Evolutionary conservation across 345 rosid genomes (phyloP).

Genomic region (Pelargonium nanum): DNA sequence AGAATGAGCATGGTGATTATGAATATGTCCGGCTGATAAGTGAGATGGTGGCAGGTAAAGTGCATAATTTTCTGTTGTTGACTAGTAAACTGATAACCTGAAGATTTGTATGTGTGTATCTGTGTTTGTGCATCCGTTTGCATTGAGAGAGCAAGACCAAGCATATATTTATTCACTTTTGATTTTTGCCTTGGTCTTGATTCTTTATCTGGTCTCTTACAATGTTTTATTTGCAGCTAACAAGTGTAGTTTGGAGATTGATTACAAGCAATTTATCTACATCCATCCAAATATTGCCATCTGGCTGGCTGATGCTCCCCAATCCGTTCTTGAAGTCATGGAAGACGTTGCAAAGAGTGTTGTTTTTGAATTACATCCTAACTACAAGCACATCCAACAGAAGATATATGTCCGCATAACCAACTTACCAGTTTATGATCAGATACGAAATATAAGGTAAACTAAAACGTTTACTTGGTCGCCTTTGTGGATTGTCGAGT

Average conservation of each 20-base stretch:
- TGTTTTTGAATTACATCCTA: slow-evolving; percentile 80
- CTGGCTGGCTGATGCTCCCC: slow-evolving; percentile 98
- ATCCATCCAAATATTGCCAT: slow-evolving; percentile 93
- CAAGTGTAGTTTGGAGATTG: slow-evolving; percentile 83
- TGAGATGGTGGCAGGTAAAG: slow-evolving; percentile 87
- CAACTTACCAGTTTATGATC: slow-evolving; percentile 89
- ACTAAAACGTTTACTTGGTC: too few relatives aligned
- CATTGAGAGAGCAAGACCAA: neutral
- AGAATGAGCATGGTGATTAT: slow-evolving; percentile 50
- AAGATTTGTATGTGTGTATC: neutral
- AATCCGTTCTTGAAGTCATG: slow-evolving; percentile 94
- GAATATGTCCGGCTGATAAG: slow-evolving; percentile 78
- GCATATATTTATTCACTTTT: neutral
- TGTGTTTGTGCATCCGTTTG: neutral
- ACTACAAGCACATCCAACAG: slow-evolving; percentile 73
- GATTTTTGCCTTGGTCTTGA: neutral
- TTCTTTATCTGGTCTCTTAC: neutral
- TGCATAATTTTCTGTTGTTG: neutral
- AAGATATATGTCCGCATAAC: slow-evolving; percentile 80
- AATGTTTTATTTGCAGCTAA: slow-evolving; percentile 52
- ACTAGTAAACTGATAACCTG: neutral
- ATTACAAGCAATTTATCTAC: slow-evolving; percentile 78
- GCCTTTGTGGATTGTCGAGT: neutral
- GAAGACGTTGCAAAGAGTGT: slow-evolving; percentile 75
- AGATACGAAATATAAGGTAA: slow-evolving; percentile 87